Base-by-base conservation (phyloP, 768 basidiomycete genomes). In the Clavaria fumosa region DNA sequence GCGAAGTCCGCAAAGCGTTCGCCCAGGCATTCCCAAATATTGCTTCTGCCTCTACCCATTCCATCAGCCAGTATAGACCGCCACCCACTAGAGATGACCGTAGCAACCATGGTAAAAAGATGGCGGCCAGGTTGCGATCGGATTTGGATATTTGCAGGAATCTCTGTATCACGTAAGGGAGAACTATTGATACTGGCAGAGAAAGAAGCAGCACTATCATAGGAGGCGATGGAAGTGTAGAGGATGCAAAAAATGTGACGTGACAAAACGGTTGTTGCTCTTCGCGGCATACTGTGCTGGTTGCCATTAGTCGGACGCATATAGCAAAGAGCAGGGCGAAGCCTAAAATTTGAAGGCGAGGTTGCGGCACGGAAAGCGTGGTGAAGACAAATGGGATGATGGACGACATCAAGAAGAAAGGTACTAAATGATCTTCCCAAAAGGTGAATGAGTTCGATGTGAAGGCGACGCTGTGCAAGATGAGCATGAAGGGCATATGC, bases 381-480 rank as follows among this genome's bases (percentile, higher is more conserved):
- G 62, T 63, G 22, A 80, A 50, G 43, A 81, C 58, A 41, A 59
- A 62, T 0, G 77, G 75, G 7, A 73, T 56, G 24, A 88, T 58
- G 22, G 72, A 80, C 24, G 70, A 70, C 31, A 77, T 52, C 42
- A 78, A 60, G 38, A 97, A 67, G 66, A 77, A 91, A 5, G 75
- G 70, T 7, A 81, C 64, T 39, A 85, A 63, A 22, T 70, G 70
- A 53, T 96, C 91, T 67, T 99, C 95, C 89, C 90, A 96, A 54
- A 97, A 72, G n/a, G 84, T 86, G 63, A 86, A 93, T 0, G 90
- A 95, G 61, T 97, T 97, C 18, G 90, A 93, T 11, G 79, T 70
- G 57, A 93, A 93, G 5, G 78, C 63, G 3, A 80, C 38, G 1
- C 77, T 57, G 48, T 97, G 90, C 2, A 88, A 61, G 39, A 73